phyloP scores from a whole-genome alignment of 2,329 filamentous ascomycete species.

The Botryotinia narcissicola region DNA sequence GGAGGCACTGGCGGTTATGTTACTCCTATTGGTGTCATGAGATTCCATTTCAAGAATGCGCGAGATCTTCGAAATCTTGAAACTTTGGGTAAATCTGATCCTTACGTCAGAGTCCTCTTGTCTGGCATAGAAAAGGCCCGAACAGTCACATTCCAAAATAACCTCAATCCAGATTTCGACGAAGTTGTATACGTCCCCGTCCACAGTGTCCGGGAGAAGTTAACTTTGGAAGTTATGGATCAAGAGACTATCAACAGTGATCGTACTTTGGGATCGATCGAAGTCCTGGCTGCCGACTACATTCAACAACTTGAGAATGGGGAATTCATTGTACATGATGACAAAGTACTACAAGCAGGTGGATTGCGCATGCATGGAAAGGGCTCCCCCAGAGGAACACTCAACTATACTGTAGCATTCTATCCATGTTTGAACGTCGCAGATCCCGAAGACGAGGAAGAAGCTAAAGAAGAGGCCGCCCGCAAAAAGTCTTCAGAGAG shows the following conservation, averaged over 20 bases:
- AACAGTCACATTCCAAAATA: conserved; percentile 94
- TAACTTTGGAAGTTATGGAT: conserved; percentile 94
- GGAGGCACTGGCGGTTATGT: conserved; percentile 84
- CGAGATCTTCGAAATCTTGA: conserved; percentile 86
- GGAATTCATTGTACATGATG: conserved; percentile 76
- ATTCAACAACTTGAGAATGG: conserved; percentile 74
- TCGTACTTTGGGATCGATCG: conserved; percentile 77
- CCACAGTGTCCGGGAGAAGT: conserved; percentile 77
- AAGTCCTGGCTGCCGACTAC: conserved; percentile 75
- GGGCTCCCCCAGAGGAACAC: conserved; percentile 70
- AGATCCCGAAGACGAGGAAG: conserved; percentile 85
- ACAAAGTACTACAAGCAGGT: conserved; percentile 65
- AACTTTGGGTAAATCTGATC: conserved; percentile 94
- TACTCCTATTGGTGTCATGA: conserved; percentile 91
- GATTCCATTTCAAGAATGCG: conserved; percentile 85
- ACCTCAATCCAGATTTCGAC: conserved; percentile 92
- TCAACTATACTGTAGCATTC: conserved; percentile 84
- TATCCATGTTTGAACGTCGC: conserved; percentile 84
- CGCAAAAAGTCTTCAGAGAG: conserved; percentile 30
- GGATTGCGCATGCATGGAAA: conserved; percentile 73
- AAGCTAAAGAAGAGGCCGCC: conserved; percentile 62
- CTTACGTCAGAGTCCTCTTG: conserved; percentile 83
- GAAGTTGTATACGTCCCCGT: conserved; percentile 93
- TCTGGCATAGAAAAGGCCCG: conserved; percentile 88
- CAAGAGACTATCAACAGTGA: conserved; percentile 90